Percentiles rank a stretch among this genome's conserved stretches.
These are phyloP conservation scores for Eucalyptus pauciflora DNA, from an alignment of 345 rosid genomes.

Conservation along the genomic window DNA sequence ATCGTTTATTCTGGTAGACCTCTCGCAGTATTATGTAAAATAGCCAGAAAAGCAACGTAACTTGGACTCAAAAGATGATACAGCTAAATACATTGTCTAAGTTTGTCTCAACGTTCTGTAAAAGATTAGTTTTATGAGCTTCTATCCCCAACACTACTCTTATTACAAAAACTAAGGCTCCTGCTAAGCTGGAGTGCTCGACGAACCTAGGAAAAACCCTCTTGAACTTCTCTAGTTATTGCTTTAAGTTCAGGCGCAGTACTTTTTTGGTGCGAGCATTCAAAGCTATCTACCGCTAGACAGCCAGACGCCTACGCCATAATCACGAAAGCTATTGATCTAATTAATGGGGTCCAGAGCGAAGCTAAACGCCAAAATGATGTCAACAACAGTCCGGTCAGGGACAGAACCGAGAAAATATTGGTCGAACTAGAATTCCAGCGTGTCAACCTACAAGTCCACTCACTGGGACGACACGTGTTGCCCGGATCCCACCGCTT, in stretches of 20 bases:
- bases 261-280: not conserved
- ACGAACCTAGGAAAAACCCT: not conserved
- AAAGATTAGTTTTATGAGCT: not conserved
- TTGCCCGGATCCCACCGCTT: too few relatives aligned
- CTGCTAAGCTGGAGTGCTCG: not conserved
- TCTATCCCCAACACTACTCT: not conserved
- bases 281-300: not conserved
- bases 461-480: too few relatives aligned
- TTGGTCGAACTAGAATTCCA: too few relatives aligned
- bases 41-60: not conserved
- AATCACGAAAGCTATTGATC: not conserved
- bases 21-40: not conserved
- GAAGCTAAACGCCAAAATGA: not conserved
- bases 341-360: not conserved
- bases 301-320: not conserved
- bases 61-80: not conserved
- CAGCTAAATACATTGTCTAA: not conserved
- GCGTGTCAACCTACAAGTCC: too few relatives aligned
- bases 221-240: not conserved
- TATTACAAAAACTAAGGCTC: not conserved
- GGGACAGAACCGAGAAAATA: not conserved
- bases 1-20: not conserved
- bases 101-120: not conserved
- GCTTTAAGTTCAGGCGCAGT: not conserved
- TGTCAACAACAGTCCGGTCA: not conserved